These are phyloP conservation scores for Phytopythium mirpurense DNA, from an alignment of 352 stramenopile genomes.

Conservation along the genomic window DNA sequence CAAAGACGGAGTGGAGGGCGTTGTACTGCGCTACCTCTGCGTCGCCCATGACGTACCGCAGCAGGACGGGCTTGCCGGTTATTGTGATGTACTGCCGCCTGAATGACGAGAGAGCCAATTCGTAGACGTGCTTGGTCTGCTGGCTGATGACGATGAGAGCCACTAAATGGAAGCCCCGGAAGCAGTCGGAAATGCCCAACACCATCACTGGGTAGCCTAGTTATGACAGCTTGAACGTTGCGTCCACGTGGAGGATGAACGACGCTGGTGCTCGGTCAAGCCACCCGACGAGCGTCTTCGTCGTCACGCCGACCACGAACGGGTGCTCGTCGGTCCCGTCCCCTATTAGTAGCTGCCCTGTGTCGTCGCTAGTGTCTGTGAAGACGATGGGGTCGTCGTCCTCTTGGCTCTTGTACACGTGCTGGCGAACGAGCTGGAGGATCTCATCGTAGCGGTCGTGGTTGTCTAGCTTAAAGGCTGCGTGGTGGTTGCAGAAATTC, in stretches of 20 bases:
- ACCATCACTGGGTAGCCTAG: slow-evolving; percentile 14
- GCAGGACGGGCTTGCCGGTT: too few species aligned
- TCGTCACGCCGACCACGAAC: slow-evolving; percentile 11
- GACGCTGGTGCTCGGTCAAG: neutral
- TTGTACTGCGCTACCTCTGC: too few species aligned
- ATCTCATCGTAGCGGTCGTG: slow-evolving; percentile 7
- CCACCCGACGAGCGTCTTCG: neutral
- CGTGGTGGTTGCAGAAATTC: slow-evolving; percentile 9
- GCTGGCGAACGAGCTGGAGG: neutral
- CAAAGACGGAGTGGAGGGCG: too few species aligned
- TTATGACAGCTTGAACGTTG: slow-evolving; percentile 17
- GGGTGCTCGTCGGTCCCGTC: slow-evolving; percentile 10
- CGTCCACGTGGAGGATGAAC: slow-evolving; percentile 17
- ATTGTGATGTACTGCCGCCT: too few species aligned
- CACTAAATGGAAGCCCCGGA: slow-evolving; percentile 12
- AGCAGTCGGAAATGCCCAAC: slow-evolving; percentile 16
- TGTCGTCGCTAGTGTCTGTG: neutral
- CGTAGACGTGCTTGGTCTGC: slow-evolving; percentile 1
- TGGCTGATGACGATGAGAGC: slow-evolving; percentile 17
- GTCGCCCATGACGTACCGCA: too few species aligned
- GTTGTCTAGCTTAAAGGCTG: neutral
- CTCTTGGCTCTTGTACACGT: slow-evolving; percentile 2
- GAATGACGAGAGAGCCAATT: neutral
- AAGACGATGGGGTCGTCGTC: slow-evolving; percentile 7
- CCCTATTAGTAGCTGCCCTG: neutral